Evolutionary conservation across 495 filamentous ascomycete genomes (phyloP).

Genomic region (Aspergillus ostianus): DNA sequence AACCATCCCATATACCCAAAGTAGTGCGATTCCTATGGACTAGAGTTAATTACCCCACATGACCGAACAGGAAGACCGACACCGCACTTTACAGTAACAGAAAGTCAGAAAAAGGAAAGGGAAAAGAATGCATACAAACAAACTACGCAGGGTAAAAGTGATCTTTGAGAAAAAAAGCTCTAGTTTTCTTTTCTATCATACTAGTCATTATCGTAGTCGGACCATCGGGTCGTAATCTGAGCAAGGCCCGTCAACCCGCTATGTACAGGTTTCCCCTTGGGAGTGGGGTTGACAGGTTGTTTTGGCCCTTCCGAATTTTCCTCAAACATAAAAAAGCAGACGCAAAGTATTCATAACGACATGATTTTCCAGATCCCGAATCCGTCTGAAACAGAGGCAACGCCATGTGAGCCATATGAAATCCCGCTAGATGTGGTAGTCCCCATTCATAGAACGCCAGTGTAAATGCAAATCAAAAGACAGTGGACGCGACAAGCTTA

Average conservation of each 20-base stretch:
- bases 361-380: slow-evolving; percentile 12
- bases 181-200: slow-evolving; percentile 14
- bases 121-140: no score
- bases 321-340: slow-evolving; percentile 11
- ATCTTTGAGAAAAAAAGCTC: neutral
- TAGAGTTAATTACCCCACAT: neutral
- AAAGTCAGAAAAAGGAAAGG: no score
- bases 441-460: slow-evolving; percentile 21
- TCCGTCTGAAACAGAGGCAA: slow-evolving; percentile 14
- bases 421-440: slow-evolving; percentile 19
- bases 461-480: slow-evolving; percentile 18
- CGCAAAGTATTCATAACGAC: slow-evolving; percentile 14
- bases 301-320: slow-evolving; percentile 7
- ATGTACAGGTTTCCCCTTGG: slow-evolving; percentile 21
- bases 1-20: neutral
- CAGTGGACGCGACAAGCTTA: slow-evolving; percentile 19
- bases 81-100: no score
- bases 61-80: neutral
- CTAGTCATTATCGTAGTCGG: slow-evolving; percentile 18
- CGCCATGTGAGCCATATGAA: slow-evolving; percentile 19
- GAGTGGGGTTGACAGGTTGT: slow-evolving; percentile 8
- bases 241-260: slow-evolving; percentile 12
- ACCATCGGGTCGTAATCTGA: slow-evolving; percentile 5
- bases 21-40: neutral
- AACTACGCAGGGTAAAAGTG: neutral